Evolutionary conservation across 768 basidiomycete genomes (phyloP).

Genomic region (Vararia minispora): DNA sequence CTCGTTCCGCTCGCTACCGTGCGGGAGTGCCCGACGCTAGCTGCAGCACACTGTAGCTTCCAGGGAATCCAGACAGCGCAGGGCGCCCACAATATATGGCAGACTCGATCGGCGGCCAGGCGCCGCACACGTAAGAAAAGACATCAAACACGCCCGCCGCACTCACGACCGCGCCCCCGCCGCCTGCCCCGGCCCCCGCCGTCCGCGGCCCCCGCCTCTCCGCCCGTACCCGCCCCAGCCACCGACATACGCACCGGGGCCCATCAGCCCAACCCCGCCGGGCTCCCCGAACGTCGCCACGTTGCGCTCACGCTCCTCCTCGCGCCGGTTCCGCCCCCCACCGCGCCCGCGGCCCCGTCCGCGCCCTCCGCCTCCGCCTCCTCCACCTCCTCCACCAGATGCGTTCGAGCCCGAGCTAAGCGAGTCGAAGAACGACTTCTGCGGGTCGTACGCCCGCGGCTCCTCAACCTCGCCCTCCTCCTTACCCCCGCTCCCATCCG

Average conservation of each 20-base stretch:
- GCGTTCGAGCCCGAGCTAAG: constrained; percentile 38
- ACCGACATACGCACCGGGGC: constrained; percentile 68
- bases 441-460: constrained; percentile 55
- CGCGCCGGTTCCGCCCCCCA: constrained; percentile 56
- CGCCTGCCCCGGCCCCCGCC: constrained; percentile 20
- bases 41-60: no score
- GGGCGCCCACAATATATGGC: no score
- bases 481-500: constrained; percentile 21
- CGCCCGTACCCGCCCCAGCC: constrained; percentile 67
- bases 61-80: no score
- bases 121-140: no score
- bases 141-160: no score
- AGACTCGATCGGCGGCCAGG: no score
- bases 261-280: constrained; percentile 66
- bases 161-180: constrained; percentile 11
- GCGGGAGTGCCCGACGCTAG: no score
- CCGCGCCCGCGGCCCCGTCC: constrained; percentile 33
- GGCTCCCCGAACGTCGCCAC: constrained; percentile 84
- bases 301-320: constrained; percentile 78
- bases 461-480: constrained; percentile 25
- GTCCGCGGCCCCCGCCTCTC: constrained; percentile 31
- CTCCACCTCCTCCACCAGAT: constrained; percentile 19
- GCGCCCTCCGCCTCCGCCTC: constrained; percentile 31
- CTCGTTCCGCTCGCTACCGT: no score
- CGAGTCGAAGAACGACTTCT: constrained; percentile 76